Evolutionary conservation across 31 red algal species (phyloP).

Genomic region (Asparagopsis taxiformis): DNA sequence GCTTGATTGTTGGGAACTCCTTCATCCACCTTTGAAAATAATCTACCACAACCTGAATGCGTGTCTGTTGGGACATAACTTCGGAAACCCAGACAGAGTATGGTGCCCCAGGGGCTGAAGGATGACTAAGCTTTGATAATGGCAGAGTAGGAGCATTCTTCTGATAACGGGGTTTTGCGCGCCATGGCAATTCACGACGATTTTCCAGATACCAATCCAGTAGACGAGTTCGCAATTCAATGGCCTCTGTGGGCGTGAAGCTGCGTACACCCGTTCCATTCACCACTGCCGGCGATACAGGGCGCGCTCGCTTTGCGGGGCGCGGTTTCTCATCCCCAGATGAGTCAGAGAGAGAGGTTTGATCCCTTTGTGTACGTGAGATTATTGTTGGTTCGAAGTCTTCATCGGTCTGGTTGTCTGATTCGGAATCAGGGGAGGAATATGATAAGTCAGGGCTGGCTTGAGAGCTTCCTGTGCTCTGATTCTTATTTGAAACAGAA

Average conservation of each 20-base stretch:
- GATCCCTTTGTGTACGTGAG: too few species aligned
- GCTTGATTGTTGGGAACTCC: conserved; percentile 59
- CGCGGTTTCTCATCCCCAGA: too few species aligned
- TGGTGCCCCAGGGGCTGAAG: conserved; percentile 45
- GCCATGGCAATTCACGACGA: conserved; percentile 52
- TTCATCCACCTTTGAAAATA: conserved; percentile 91
- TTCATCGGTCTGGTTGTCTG: too few species aligned
- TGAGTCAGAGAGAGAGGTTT: too few species aligned
- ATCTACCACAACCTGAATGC: conserved; percentile 57
- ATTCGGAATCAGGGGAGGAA: too few species aligned
- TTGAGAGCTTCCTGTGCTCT: too few species aligned
- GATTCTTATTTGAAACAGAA: too few species aligned
- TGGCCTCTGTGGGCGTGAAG: conserved; percentile 6
- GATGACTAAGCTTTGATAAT: neutral
- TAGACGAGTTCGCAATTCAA: conserved; percentile 11
- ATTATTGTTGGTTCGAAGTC: too few species aligned
- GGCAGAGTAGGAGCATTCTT: neutral
- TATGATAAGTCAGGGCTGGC: too few species aligned
- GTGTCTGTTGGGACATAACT: conserved; percentile 97
- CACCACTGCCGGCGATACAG: too few species aligned
- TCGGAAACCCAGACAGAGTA: conserved; percentile 96
- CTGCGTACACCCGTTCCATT: neutral
- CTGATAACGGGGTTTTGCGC: conserved; percentile 22
- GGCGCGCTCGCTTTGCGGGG: too few species aligned
- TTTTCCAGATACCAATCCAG: conserved; percentile 67